Evolutionary conservation across 805 yeast species (phyloP).

Genomic region (Danielozyma ontarioensis): DNA sequence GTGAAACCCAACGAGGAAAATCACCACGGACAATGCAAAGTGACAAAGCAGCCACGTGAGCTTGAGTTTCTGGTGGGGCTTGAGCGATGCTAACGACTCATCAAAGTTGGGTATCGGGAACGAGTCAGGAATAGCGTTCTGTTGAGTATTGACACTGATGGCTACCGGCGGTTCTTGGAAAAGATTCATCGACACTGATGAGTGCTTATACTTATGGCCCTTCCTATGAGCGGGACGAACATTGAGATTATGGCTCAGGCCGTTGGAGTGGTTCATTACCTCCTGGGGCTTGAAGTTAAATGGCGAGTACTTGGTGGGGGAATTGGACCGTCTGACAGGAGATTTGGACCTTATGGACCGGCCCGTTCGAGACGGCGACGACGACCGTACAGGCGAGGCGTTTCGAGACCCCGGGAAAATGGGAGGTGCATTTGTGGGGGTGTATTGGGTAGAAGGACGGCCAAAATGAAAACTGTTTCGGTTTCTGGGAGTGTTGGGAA

Average conservation of each 20-base stretch:
- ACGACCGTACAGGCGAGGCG: constrained; percentile 23
- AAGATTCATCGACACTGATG: constrained; percentile 92
- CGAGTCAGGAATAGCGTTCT: constrained; percentile 54
- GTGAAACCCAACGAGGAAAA: constrained; percentile 57
- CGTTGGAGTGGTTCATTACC: constrained; percentile 17
- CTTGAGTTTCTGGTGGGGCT: constrained; percentile 51
- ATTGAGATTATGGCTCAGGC: constrained; percentile 8
- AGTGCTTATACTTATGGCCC: constrained; percentile 94
- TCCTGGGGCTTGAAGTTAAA: constrained; percentile 63
- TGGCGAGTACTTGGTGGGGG: constrained; percentile 37
- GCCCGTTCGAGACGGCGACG: constrained; percentile 21
- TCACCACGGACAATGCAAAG: constrained; percentile 44
- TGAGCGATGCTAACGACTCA: constrained; percentile 62
- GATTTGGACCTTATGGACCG: constrained; percentile 27
- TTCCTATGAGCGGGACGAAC: constrained; percentile 68
- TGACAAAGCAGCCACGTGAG: constrained; percentile 59
- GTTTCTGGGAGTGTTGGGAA: constrained; percentile 12
- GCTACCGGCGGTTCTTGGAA: constrained; percentile 82
- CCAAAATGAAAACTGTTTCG: constrained; percentile 16
- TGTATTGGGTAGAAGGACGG: constrained; percentile 12
- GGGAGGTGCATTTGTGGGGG: constrained; percentile 17
- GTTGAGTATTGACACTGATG: constrained; percentile 43
- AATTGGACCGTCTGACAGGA: constrained; percentile 17
- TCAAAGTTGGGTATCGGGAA: constrained; percentile 66
- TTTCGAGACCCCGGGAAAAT: constrained; percentile 12